Base-by-base conservation (phyloP, 768 basidiomycete genomes). In the Rhodotorula taiwanensis region DNA sequence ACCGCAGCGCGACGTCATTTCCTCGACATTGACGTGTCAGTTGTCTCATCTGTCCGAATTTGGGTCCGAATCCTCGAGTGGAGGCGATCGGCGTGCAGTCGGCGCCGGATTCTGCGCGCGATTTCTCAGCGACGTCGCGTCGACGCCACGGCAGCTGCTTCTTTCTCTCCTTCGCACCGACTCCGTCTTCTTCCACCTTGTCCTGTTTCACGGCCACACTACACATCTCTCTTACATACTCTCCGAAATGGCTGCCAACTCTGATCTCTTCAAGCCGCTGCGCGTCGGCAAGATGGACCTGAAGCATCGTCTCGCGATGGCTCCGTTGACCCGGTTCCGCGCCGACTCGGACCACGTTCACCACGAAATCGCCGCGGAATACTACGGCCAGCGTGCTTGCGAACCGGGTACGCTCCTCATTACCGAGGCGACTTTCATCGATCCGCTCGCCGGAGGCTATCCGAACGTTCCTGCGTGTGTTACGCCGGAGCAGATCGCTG, bases 331-430 rank as follows among this genome's bases (percentile, higher is more conserved):
- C 9, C 64, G 72, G 20, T 63, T 69, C 67, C 62, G 72, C 18
- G 67, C 64, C 31, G n/a, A 50, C 27, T 52, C 27, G 6, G 5
- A 56, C 16, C 71, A 68, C 58, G 59, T 43, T 30, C 51, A 20
- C 13, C 43, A 28, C 27, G 52, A 65, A 13, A 9, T 54, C 9
- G 53, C 50, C 1, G 54, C 53, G 36, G 36, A 50, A 33, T 74
- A 74, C 62, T 74, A 74, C 55, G n/a, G 31, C 5, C 73, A 74
- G 51, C 55, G 72, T 14, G 55, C 72, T 48, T 36, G 76, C 39
- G 68, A 73, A 0, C 79, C 81, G 0, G 84, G 84, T 0, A 83
- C 81, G 0, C 74, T 86, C 15, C 55, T 76, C 30, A 79, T 87
- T 58, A 74, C 82, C 3, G 84, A 86, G 73, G 84, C 78, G 0